Base-by-base conservation (phyloP, 2,329 filamentous ascomycete genomes). In the Kalmusia sp. region DNA sequence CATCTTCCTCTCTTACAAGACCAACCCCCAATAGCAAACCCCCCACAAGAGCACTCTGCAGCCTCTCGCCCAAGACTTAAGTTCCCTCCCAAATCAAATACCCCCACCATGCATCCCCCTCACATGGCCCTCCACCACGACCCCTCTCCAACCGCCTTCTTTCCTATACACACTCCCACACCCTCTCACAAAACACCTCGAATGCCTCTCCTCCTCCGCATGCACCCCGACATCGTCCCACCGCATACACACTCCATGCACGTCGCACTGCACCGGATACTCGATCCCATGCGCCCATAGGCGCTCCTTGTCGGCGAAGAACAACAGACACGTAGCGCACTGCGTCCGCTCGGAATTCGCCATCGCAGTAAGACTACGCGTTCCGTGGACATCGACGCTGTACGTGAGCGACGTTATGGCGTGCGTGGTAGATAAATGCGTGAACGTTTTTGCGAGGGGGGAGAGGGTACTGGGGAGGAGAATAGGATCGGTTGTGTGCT, bases 321-420 rank as follows among this genome's bases (percentile, higher is more conserved):
- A 65, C 7, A 27, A 17, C 30, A 15, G 34, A 33, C 64, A 68
- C 3, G 44, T 34, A 8, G 49, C 6, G 33, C 65, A 68, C 17
- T 63, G 59, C 28, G 62, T 55, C 31, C 63, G 64, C 2, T 67
- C 59, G 21, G 57, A 52, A n/a, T 65, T 68, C 3, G 61, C 53
- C 6, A 48, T 44, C 1, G 62, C 61, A 3, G 52, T 56, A 19
- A 68, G 40, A 41, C 17, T 62, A 49, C 12, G 43, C 22, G 9
- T 49, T 3, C 62, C 62, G 6, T 33, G 27, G 0, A 51, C 49
- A 4, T 52, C 41, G 38, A 58, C 41, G 4, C 40, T 38, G 37
- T 65, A 61, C 1, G 57, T 60, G n/a, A 64, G 17, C 2, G 49
- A 48, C 6, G 53, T 30, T 14, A 65, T 57, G 25, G 58, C 39